A percentile compares a stretch with the other conserved stretches of the same genome.
Conservation (phyloP, 2,329 filamentous ascomycete genomes). For the Metarhizium brunneum region DNA sequence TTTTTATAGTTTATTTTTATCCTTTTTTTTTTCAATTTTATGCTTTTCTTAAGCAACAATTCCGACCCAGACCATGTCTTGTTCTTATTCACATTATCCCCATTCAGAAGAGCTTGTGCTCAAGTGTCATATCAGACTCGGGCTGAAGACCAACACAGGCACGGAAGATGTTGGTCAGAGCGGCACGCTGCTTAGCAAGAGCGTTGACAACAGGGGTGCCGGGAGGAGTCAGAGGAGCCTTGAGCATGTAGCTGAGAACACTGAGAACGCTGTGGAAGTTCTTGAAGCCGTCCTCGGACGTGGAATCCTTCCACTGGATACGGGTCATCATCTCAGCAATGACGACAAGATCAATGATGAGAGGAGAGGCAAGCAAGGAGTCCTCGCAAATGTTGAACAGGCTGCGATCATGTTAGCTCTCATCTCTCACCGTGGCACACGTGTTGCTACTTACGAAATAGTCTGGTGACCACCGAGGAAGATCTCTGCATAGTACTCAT, state of each 20-base stretch:
- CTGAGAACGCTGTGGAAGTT: constrained; percentile 96
- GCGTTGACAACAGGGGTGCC: constrained; percentile 95
- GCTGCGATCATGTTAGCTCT: constrained; percentile 34
- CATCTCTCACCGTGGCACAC: background rate
- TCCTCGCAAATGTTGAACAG: constrained; percentile 99
- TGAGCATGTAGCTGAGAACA: constrained; percentile 97
- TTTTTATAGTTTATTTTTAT: constrained; percentile 4
- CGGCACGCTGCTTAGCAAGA: constrained; percentile 89
- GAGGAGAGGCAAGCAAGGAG: constrained; percentile 85
- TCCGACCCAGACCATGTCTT: background rate
- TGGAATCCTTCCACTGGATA: constrained; percentile 74
- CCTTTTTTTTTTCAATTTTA: background rate
- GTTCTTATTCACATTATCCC: constrained; percentile 1
- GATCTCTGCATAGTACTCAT: constrained; percentile 99
- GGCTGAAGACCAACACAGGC: constrained; percentile 94
- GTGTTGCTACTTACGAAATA: constrained; percentile 54
- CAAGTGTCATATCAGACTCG: constrained; percentile 96
- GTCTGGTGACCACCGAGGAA: constrained; percentile 98
- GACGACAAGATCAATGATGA: constrained; percentile 94
- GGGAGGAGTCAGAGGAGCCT: constrained; percentile 87
- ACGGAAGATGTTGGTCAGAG: constrained; percentile 96
- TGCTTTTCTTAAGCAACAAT: background rate
- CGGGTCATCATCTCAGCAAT: constrained; percentile 98
- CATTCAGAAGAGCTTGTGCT: constrained; percentile 86
- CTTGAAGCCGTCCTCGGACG: constrained; percentile 61